These are phyloP conservation scores for Candida ovalis DNA, from an alignment of 805 yeast species.

Conservation along the genomic window DNA sequence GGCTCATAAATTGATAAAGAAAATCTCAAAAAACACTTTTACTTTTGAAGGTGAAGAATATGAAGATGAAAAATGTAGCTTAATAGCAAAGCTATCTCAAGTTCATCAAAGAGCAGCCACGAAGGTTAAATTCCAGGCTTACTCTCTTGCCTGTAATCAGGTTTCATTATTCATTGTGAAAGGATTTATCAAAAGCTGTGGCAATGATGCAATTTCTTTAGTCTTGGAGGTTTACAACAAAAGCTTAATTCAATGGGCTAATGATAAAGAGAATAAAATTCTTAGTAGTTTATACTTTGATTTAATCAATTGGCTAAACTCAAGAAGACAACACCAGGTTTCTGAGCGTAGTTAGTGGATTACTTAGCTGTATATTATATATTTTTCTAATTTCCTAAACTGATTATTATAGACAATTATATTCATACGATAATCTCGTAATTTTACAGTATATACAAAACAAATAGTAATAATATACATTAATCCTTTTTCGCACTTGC, in stretches of 20 bases:
- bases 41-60: constrained; percentile 19
- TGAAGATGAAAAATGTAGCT: constrained; percentile 5
- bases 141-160: constrained; percentile 56
- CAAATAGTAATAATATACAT: not conserved
- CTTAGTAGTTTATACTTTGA: constrained; percentile 65
- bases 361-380: not conserved
- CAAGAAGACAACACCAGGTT: constrained; percentile 36
- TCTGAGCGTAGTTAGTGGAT: not conserved
- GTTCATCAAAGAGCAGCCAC: constrained; percentile 44
- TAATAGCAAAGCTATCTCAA: constrained; percentile 29
- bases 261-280: constrained; percentile 40
- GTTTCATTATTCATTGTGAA: constrained; percentile 65
- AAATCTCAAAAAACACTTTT: constrained; percentile 45
- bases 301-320: constrained; percentile 71
- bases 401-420: too few relatives aligned
- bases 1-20: constrained; percentile 69
- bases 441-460: not conserved
- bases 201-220: constrained; percentile 34
- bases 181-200: constrained; percentile 39
- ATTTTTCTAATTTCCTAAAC: too few relatives aligned
- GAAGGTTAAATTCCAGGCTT: constrained; percentile 44
- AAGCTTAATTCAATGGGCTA: constrained; percentile 61
- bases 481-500: constrained; percentile 7
- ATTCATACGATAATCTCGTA: too few relatives aligned
- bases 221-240: constrained; percentile 55